Evolutionary conservation across 164 flowering plant species (phyloP), one percentile per base, ranked within the genome.

Genomic region (Tetracentron sinense): DNA sequence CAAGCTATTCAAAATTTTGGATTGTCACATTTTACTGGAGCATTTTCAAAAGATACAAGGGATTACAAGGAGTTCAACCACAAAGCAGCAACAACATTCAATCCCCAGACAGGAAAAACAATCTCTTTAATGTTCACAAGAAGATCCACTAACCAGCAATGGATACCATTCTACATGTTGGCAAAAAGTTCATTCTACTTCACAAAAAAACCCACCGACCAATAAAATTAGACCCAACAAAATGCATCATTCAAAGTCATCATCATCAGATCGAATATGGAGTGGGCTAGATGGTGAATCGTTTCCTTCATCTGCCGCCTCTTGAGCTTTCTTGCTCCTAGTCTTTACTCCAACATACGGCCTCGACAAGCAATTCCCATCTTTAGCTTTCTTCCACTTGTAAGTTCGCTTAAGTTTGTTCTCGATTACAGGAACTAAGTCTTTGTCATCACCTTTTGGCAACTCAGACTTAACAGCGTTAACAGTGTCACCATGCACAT

Each of bases 211-310:
- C 44, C 44, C 1, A 38, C 7, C 44, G 44, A 10, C 44, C 10
- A 38, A n/a, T n/a, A n/a, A n/a, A 8, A 47, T 12, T n/a, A n/a
- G 44, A 10, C 44, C 44, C 10, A 38, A n/a, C n/a, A n/a, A n/a
- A 8, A 47, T 12, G 31, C 12, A 68, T 61, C 58, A 57, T 56
- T 44, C 56, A 16, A 60, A 71, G 46, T 57, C 63, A 47, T 71
- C 65, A 22, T 17, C 38, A 29, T 71, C 70, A 11, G 70, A 64
- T 25, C 31, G 63, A 38, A 72, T 69, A 65, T 60, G 64, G 7
- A 65, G 65, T 15, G 73, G 66, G 31, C 74, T 72, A 7, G 69
- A 68, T 4, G 79, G 69, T 23, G 69, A 66, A 49, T 26, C 57
- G 35, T 61, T 50, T 47, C 69, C 66, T 38, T 65, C 59, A 50